Base-by-base conservation (phyloP, 83 land plant genomes). In the Picea mariana region DNA sequence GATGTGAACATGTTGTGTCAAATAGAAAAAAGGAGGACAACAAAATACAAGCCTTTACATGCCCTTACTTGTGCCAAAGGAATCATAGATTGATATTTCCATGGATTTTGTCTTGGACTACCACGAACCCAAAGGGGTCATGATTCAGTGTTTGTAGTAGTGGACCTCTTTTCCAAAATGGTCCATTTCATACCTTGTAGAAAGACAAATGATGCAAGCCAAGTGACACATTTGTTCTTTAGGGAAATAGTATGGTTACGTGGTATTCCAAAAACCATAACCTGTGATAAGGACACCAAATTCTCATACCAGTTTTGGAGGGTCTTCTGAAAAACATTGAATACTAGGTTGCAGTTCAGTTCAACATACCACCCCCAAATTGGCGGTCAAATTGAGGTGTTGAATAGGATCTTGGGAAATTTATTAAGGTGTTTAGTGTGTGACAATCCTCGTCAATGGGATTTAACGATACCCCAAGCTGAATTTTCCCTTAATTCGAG, bases 231-330 rank as follows among this genome's bases (percentile, higher is more conserved):
- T 1, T 26, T 62, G 3, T 86, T 42, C 34, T 82, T 82, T 55
- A 11, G 44, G 12, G 83, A 84, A 18, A 34, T 84, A 1, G 86
- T 75, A 1, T 24, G 58, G 1, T 24, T 81, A 40, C 84, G 82
- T 85, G 79, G 81, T 6, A 62, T 81, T n/a, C 78, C 87, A 18
- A 27, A 81, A 40, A 17, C 83, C 1, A 85, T 85, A n/a, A 72
- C 79, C 12, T 69, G 77, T 26, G 65, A 85, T 71, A 21, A 79
- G 3, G 81, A 81, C 34, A 24, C 55, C 13, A 68, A 40, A 20
- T 81, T 85, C 27, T 62, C 82, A 6, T 42, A 62, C 17, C 52
- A 49, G 16, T 81, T 84, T 77, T 85, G 86, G 86, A 66, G 18
- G 9, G 58, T 64, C 6, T 38, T 77, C 2, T 85, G 4, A 9